A percentile compares a stretch with the other conserved stretches of the same genome.
Conservation (phyloP, 768 basidiomycete genomes). For the Boletus pseudo-olivaceus region DNA sequence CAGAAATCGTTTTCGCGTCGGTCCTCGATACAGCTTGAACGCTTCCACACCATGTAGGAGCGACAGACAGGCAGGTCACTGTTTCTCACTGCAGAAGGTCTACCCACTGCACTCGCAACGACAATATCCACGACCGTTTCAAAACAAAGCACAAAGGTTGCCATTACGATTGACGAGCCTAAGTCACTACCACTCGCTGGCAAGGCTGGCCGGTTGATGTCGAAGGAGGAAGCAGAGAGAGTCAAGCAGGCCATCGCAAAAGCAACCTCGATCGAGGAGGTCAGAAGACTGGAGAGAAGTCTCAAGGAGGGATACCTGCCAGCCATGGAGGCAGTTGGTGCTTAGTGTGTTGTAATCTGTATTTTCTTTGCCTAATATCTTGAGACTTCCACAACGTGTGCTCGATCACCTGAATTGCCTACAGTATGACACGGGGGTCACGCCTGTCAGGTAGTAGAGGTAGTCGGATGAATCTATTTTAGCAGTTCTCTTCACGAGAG, state of each 20-base stretch:
- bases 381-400: not conserved
- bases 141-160: conserved; percentile 56
- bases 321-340: conserved; percentile 71
- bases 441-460: not conserved
- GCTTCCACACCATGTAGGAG: conserved; percentile 52
- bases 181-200: conserved; percentile 50
- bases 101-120: conserved; percentile 77
- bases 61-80: conserved; percentile 67
- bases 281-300: conserved; percentile 77
- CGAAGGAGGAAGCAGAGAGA: conserved; percentile 85
- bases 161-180: conserved; percentile 77
- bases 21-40: conserved; percentile 26
- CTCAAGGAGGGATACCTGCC: conserved; percentile 84
- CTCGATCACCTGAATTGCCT: not conserved
- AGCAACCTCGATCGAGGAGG: conserved; percentile 89
- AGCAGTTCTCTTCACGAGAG: not conserved
- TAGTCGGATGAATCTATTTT: not conserved
- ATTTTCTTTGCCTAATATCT: conserved; percentile 29
- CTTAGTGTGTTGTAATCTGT: conserved; percentile 45
- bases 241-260: conserved; percentile 85
- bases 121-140: conserved; percentile 73
- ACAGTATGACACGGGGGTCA: not conserved
- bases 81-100: conserved; percentile 77
- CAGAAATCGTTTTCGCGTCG: conserved; percentile 30
- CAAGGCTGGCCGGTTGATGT: conserved; percentile 85